Percentiles rank a stretch among this genome's conserved stretches.
phyloP scores from a whole-genome alignment of 2,329 filamentous ascomycete species.

The Alternaria alternata region DNA sequence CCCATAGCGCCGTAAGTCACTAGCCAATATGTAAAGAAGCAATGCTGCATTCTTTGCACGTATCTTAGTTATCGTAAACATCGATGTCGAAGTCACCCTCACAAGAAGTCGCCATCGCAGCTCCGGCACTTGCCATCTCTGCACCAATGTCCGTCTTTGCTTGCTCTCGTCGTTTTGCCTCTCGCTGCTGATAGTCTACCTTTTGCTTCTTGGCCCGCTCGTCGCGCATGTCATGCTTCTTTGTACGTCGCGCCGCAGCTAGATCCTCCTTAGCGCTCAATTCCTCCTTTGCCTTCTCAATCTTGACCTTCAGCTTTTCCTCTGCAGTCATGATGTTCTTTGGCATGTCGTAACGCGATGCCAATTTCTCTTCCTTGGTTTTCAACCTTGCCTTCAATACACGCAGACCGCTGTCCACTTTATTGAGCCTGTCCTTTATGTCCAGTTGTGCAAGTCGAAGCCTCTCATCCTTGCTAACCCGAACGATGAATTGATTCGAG shows the following conservation, averaged over 20 bases:
- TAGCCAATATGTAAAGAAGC: not conserved
- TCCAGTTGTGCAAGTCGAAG: slow-evolving; percentile 2
- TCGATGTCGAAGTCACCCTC: slow-evolving; percentile 3
- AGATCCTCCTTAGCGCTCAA: not conserved
- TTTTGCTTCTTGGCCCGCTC: not conserved
- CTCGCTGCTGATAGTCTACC: not conserved
- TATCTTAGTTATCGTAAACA: not conserved
- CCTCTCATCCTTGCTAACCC: not conserved
- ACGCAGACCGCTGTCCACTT: not conserved
- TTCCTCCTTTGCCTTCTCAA: not conserved
- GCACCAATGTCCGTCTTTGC: not conserved
- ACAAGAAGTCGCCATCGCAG: not conserved
- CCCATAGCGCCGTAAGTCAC: not conserved
- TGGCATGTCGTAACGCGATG: too few species aligned
- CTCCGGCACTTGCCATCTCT: not conserved
- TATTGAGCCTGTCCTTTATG: not conserved
- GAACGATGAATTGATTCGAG: not conserved
- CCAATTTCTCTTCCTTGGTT: too few species aligned
- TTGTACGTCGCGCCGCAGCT: not conserved
- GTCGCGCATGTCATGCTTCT: not conserved
- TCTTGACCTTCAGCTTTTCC: not conserved
- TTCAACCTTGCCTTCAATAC: too few species aligned
- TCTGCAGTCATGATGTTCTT: not conserved
- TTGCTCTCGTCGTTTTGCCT: not conserved
- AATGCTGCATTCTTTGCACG: not conserved